Percentiles rank a stretch among this genome's conserved stretches.
Evolutionary conservation across 2,329 filamentous ascomycete species (phyloP).

Genomic region (Botryotinia convoluta): DNA sequence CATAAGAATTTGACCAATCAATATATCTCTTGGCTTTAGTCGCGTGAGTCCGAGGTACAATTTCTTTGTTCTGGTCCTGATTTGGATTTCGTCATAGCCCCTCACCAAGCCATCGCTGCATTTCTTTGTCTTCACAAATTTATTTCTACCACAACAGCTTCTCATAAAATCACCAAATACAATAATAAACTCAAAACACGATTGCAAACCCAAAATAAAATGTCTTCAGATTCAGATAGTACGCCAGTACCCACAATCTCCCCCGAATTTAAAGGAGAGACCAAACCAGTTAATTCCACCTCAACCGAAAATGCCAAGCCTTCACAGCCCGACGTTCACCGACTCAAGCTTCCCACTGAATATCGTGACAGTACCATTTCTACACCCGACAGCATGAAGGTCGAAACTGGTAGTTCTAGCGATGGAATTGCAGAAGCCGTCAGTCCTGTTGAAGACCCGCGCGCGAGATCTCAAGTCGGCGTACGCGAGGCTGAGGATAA

Average conservation of each 20-base stretch:
- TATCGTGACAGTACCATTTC: background rate
- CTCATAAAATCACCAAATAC: no score
- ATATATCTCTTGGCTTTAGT: background rate
- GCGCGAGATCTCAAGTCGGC: background rate
- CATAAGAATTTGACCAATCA: background rate
- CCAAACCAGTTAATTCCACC: background rate
- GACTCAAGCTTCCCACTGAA: background rate
- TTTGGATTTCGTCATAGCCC: constrained; percentile 6
- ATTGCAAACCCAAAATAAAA: background rate
- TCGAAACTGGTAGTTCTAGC: background rate
- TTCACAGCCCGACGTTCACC: background rate
- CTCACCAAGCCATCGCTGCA: background rate
- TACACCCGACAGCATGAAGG: constrained; percentile 6
- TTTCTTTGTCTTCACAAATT: constrained; percentile 1
- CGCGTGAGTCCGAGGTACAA: background rate
- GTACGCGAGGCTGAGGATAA: background rate
- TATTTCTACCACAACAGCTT: background rate
- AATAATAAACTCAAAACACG: background rate
- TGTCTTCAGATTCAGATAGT: constrained; percentile 9
- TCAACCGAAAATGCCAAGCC: background rate
- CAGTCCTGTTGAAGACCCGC: background rate
- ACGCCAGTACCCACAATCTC: background rate
- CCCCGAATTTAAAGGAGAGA: background rate
- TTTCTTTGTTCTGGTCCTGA: constrained; percentile 1
- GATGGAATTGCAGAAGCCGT: background rate